These are phyloP conservation scores for Aspergillus ustus DNA, from an alignment of 2,329 filamentous ascomycete species.

Conservation along the genomic window DNA sequence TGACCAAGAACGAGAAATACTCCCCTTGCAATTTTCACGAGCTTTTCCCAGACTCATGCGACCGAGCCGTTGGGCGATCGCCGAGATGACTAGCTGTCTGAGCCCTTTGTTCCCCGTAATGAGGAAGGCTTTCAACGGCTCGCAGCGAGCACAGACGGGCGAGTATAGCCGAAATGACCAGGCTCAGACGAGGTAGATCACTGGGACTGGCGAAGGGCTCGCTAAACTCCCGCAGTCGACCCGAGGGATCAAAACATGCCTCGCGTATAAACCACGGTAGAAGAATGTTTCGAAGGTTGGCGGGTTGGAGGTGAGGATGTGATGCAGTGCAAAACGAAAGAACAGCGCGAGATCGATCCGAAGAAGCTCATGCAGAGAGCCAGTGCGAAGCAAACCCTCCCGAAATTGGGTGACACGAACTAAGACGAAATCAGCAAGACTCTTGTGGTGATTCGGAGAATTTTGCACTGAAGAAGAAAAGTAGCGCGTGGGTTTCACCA, in stretches of 20 bases:
- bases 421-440: slow-evolving; percentile 15
- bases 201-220: not conserved
- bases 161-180: slow-evolving; percentile 12
- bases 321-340: not conserved
- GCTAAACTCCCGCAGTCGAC: not conserved
- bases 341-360: not conserved
- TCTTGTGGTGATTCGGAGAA: slow-evolving; percentile 17
- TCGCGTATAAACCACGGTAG: not conserved
- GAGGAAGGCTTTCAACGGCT: slow-evolving; percentile 1
- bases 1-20: not conserved
- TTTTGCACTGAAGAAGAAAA: slow-evolving; percentile 15
- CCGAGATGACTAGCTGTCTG: not conserved
- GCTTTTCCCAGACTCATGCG: not conserved
- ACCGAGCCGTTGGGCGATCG: slow-evolving; percentile 7
- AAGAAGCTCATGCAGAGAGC: slow-evolving; percentile 6
- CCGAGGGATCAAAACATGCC: not conserved
- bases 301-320: slow-evolving; percentile 2
- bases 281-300: not conserved
- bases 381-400: slow-evolving; percentile 5
- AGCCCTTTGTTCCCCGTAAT: slow-evolving; percentile 1
- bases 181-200: slow-evolving; percentile 6
- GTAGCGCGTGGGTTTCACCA: slow-evolving; percentile 13
- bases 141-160: not conserved
- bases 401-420: slow-evolving; percentile 9
- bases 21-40: not conserved